Base-by-base conservation (phyloP, 352 stramenopile genomes). In the Phytopythium vexans region DNA sequence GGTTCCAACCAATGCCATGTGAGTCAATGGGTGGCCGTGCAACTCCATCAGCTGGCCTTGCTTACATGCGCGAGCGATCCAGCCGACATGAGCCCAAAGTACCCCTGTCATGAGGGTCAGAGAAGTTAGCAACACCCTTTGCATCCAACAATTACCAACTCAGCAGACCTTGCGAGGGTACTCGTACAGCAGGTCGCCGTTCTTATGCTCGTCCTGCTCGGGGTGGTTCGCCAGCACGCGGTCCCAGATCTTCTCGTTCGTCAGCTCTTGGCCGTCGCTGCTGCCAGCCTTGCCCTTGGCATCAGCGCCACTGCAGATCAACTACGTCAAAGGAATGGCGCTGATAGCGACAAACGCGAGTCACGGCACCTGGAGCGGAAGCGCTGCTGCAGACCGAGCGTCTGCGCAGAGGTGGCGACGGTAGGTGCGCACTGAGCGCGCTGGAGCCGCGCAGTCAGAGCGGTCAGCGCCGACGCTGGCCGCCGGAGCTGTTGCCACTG, bases 171-270 rank as follows among this genome's bases (percentile, higher is more conserved):
- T 94, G 66, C 75, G 84, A 39, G 77, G 74, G 52, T 89, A 89
- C 51, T 94, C 84, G 51, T 94, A 94, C 14, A 94, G 68, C 57
- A 94, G 46, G 41, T 94, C 84, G 40, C 83, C 72, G 36, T 79
- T 76, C 56, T 73, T 70, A 34, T 56, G 49, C 37, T 84, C 71
- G 16, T 62, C 52, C 31, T 84, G 64, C 49, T 86, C 72, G 8
- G 71, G 68, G 16, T 89, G 74, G 52, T 78, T 72, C 27, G 66
- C 52, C 31, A 89, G 64, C 40, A 91, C 77, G 5, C 72, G 76
- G 52, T 89, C 76, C 77, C 83, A 90, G 47, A 93, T 58, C 49
- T 82, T 81, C 41, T 78, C 73, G 62, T 89, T 89, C 52, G 77
- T 88, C 44, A 86, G 43, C 27, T 66, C 12, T 72, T 42, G 3